Conservation (phyloP, 2,329 filamentous ascomycete genomes). For the Apiospora rasikravindrae region DNA sequence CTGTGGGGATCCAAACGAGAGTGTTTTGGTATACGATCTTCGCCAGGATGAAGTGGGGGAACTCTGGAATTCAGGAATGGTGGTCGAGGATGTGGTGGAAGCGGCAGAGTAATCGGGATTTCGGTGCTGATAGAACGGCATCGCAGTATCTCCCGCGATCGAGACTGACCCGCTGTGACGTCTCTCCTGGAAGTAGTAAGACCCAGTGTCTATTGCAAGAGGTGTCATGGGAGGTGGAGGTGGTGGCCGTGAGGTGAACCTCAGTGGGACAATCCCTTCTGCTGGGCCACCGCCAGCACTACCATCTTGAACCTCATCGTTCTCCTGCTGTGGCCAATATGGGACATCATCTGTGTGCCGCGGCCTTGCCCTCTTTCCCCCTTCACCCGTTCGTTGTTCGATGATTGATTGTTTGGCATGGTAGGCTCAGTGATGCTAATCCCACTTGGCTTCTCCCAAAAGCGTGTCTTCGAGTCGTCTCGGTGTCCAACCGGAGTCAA, state of each 20-base stretch:
- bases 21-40: conserved; percentile 49
- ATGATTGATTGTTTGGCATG: conserved; percentile 35
- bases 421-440: conserved; percentile 31
- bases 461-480: conserved; percentile 20
- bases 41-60: conserved; percentile 43
- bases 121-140: conserved; percentile 53
- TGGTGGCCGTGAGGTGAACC: conserved; percentile 45
- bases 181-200: conserved; percentile 51
- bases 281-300: conserved; percentile 25
- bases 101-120: conserved; percentile 55
- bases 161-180: conserved; percentile 41
- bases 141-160: conserved; percentile 41
- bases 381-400: conserved; percentile 26
- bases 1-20: conserved; percentile 41
- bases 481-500: background rate
- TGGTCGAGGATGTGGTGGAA: conserved; percentile 31
- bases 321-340: conserved; percentile 26
- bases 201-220: conserved; percentile 47
- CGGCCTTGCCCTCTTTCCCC: conserved; percentile 22
- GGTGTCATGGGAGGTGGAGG: conserved; percentile 57
- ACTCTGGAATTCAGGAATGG: conserved; percentile 29
- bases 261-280: conserved; percentile 35
- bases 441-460: conserved; percentile 39
- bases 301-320: conserved; percentile 21
- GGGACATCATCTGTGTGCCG: conserved; percentile 17